Evolutionary conservation across 306 rosid species (phyloP).

Genomic region (Lathyrus oleraceus): DNA sequence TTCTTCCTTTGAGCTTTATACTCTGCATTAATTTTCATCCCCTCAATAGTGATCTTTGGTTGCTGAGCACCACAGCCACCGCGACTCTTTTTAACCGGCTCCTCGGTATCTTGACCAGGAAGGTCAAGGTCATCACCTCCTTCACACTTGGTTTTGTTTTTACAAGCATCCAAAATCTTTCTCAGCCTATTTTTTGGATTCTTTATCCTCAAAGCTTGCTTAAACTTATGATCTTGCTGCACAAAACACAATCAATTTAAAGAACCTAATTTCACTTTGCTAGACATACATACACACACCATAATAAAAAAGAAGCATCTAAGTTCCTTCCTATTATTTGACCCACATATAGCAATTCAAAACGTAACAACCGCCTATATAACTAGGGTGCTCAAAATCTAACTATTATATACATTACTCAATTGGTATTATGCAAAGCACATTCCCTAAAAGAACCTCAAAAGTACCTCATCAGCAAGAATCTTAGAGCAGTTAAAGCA

Average conservation of each 20-base stretch:
- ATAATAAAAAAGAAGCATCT: background rate
- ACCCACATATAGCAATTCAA: background rate
- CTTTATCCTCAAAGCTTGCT: slow-evolving; percentile 81
- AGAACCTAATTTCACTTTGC: slow-evolving; percentile 1
- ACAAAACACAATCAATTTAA: slow-evolving; percentile 28
- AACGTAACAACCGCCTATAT: background rate
- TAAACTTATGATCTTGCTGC: slow-evolving; percentile 89
- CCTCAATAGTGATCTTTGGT: slow-evolving; percentile 87
- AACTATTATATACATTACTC: background rate
- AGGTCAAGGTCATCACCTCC: slow-evolving; percentile 96
- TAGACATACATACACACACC: background rate
- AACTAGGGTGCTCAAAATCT: background rate
- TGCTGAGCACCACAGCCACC: slow-evolving; percentile 99
- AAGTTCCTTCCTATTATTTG: slow-evolving; percentile 7
- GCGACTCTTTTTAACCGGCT: slow-evolving; percentile 77
- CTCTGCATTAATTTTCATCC: slow-evolving; percentile 90
- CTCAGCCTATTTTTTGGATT: slow-evolving; percentile 79
- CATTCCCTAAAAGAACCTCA: background rate
- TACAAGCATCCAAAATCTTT: slow-evolving; percentile 89
- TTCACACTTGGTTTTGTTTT: slow-evolving; percentile 88
- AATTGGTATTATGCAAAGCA: background rate
- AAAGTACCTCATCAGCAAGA: slow-evolving; percentile 80
- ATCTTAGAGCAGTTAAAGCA: slow-evolving; percentile 96
- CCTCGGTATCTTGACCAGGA: slow-evolving; percentile 64
- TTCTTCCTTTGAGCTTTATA: slow-evolving; percentile 93